Conservation (phyloP, 2,329 filamentous ascomycete species). For the Torrubiella hemipterigena region DNA sequence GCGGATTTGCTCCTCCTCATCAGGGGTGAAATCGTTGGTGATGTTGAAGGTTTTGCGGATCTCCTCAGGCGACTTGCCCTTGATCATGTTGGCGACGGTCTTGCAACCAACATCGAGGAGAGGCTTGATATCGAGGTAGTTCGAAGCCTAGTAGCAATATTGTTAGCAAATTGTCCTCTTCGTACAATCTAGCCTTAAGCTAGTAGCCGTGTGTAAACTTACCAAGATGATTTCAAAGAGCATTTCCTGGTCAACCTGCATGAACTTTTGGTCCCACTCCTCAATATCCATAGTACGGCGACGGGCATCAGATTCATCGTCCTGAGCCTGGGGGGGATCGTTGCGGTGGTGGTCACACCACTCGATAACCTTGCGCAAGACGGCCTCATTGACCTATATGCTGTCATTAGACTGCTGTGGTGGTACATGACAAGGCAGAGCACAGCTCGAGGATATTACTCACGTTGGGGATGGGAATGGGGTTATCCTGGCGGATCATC, state of each 20-base stretch:
- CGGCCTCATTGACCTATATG: constrained; percentile 72
- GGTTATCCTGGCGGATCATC: constrained; percentile 39
- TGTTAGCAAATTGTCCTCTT: constrained; percentile 6
- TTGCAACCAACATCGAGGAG: constrained; percentile 98
- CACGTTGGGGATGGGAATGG: constrained; percentile 82
- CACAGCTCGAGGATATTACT: too few species aligned
- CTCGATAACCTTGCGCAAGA: constrained; percentile 91
- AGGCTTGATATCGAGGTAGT: constrained; percentile 98
- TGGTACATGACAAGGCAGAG: constrained; percentile 5
- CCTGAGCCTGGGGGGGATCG: constrained; percentile 69
- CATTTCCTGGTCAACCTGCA: constrained; percentile 99
- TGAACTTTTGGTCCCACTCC: constrained; percentile 99
- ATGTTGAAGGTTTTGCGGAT: constrained; percentile 99
- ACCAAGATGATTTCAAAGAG: constrained; percentile 97
- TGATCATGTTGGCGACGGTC: constrained; percentile 99
- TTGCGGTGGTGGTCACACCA: constrained; percentile 95
- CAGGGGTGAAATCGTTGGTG: constrained; percentile 96
- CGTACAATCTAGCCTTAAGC: constrained; percentile 9
- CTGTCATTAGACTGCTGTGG: constrained; percentile 8
- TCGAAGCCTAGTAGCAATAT: constrained; percentile 57
- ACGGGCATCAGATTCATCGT: constrained; percentile 85
- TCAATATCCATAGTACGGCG: constrained; percentile 99
- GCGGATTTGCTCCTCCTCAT: constrained; percentile 96
- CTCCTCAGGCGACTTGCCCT: constrained; percentile 98
- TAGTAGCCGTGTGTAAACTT: constrained; percentile 22